A percentile compares a stretch with the other conserved stretches of the same genome.
Evolutionary conservation across 805 yeast genomes (phyloP).

Genomic region (Cyberlindnera nakhonratchasimensis): DNA sequence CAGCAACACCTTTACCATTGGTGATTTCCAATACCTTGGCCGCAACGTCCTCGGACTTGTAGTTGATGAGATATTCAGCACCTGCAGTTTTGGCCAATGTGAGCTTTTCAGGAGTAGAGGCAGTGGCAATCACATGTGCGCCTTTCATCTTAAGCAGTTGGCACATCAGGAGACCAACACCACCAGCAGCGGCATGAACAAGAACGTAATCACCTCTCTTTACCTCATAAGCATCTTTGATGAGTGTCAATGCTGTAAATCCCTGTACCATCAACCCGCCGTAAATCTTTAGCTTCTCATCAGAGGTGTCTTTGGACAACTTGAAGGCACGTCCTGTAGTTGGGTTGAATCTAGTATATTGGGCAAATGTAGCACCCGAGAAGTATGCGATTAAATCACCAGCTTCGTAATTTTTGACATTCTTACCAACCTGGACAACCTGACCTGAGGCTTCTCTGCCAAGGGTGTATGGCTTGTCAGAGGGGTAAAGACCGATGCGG

Average conservation of each 20-base stretch:
- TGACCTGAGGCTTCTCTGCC: slow-evolving; percentile 77
- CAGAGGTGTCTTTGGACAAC: slow-evolving; percentile 45
- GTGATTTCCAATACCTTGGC: slow-evolving; percentile 57
- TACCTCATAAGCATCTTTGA: slow-evolving; percentile 62
- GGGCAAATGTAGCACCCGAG: slow-evolving; percentile 59
- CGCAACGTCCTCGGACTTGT: slow-evolving; percentile 51
- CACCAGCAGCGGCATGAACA: slow-evolving; percentile 95
- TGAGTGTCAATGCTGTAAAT: slow-evolving; percentile 72
- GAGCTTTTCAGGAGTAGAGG: slow-evolving; percentile 74
- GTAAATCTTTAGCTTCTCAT: slow-evolving; percentile 47
- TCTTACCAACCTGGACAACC: slow-evolving; percentile 59
- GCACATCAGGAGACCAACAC: slow-evolving; percentile 72
- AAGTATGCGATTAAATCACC: slow-evolving; percentile 73
- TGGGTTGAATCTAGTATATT: slow-evolving; percentile 52
- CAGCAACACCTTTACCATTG: slow-evolving; percentile 62
- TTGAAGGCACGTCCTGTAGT: slow-evolving; percentile 37
- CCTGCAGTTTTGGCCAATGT: slow-evolving; percentile 64
- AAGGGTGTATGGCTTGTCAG: slow-evolving; percentile 53
- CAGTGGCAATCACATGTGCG: slow-evolving; percentile 81
- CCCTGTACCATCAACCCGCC: slow-evolving; percentile 70
- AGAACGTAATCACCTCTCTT: slow-evolving; percentile 67
- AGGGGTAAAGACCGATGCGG: slow-evolving; percentile 73
- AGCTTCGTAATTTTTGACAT: slow-evolving; percentile 50
- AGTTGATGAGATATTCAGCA: slow-evolving; percentile 68
- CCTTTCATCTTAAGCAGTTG: slow-evolving; percentile 60